A percentile compares a stretch with the other conserved stretches of the same genome.
Evolutionary conservation across 805 yeast species (phyloP).

Genomic region (Ogataea ganodermae): DNA sequence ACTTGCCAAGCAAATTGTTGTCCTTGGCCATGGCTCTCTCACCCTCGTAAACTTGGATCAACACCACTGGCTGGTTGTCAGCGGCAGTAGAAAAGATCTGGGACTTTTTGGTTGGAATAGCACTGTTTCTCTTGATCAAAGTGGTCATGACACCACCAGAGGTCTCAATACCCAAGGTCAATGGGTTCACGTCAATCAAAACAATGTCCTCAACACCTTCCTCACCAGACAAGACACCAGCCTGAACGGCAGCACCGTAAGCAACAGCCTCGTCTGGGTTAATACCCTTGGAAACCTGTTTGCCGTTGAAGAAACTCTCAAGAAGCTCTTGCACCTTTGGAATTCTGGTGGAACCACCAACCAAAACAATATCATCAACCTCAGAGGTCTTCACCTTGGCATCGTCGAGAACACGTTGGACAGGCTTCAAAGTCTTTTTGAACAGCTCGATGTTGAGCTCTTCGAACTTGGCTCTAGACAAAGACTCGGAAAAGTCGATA

Average conservation of each 20-base stretch:
- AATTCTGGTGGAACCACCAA: slow-evolving; percentile 99
- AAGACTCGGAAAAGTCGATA: slow-evolving; percentile 90
- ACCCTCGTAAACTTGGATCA: slow-evolving; percentile 94
- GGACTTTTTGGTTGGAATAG: slow-evolving; percentile 93
- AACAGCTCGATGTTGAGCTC: slow-evolving; percentile 91
- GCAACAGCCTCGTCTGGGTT: slow-evolving; percentile 99
- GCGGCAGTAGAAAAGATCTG: slow-evolving; percentile 95
- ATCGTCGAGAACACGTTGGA: slow-evolving; percentile 92
- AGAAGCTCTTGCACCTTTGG: slow-evolving; percentile 96
- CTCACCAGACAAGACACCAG: slow-evolving; percentile 96
- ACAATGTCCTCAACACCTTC: slow-evolving; percentile 90
- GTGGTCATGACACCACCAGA: slow-evolving; percentile 98
- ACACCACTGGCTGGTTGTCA: slow-evolving; percentile 93
- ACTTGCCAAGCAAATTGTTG: slow-evolving; percentile 86
- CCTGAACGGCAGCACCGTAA: slow-evolving; percentile 99
- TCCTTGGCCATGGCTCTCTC: slow-evolving; percentile 94
- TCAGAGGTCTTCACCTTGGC: slow-evolving; percentile 85
- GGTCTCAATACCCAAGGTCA: slow-evolving; percentile 94
- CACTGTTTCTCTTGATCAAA: slow-evolving; percentile 90
- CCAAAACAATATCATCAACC: slow-evolving; percentile 91
- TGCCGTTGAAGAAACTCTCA: slow-evolving; percentile 88
- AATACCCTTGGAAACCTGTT: slow-evolving; percentile 95
- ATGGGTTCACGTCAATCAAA: slow-evolving; percentile 89
- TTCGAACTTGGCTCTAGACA: slow-evolving; percentile 97
- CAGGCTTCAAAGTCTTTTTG: slow-evolving; percentile 94